Evolutionary conservation across 2,329 filamentous ascomycete genomes (phyloP).

Genomic region (Trichoderma oligosporum): DNA sequence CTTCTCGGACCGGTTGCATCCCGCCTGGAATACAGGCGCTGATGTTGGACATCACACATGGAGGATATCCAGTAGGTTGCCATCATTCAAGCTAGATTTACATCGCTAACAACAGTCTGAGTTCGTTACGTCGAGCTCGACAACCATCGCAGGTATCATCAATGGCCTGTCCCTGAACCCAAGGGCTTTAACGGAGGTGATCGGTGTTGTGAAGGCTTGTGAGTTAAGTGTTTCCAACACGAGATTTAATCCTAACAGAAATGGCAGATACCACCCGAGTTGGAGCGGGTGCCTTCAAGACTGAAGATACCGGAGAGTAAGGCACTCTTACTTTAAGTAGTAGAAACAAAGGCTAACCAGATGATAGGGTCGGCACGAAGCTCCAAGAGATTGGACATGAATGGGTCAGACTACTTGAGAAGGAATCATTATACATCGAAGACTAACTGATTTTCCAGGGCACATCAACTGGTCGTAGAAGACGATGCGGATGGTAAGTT

Average conservation of each 20-base stretch:
- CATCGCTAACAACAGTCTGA: conserved; percentile 6
- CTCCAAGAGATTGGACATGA: conserved; percentile 48
- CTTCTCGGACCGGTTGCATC: no score
- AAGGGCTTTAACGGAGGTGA: conserved; percentile 54
- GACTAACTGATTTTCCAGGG: conserved; percentile 28
- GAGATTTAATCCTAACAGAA: conserved; percentile 31
- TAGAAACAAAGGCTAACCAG: conserved; percentile 4
- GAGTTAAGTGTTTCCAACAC: conserved; percentile 31
- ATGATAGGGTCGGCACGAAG: conserved; percentile 38
- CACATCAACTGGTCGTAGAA: conserved; percentile 54
- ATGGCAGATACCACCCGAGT: conserved; percentile 61
- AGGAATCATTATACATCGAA: no score
- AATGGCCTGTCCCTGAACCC: conserved; percentile 60
- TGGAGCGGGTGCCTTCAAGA: conserved; percentile 62
- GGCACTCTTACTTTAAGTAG: conserved; percentile 18
- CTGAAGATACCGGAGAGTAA: conserved; percentile 49
- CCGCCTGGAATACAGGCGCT: conserved; percentile 37
- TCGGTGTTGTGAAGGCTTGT: conserved; percentile 65
- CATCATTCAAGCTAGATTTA: not conserved
- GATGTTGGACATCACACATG: conserved; percentile 63
- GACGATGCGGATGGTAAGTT: conserved; percentile 52
- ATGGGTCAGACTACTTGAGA: conserved; percentile 29
- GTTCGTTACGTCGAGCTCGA: conserved; percentile 45
- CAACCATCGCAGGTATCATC: conserved; percentile 47
- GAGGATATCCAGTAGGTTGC: conserved; percentile 31